phyloP scores from a whole-genome alignment of 2,329 filamentous ascomycete species.

The Neonectria sp. region DNA sequence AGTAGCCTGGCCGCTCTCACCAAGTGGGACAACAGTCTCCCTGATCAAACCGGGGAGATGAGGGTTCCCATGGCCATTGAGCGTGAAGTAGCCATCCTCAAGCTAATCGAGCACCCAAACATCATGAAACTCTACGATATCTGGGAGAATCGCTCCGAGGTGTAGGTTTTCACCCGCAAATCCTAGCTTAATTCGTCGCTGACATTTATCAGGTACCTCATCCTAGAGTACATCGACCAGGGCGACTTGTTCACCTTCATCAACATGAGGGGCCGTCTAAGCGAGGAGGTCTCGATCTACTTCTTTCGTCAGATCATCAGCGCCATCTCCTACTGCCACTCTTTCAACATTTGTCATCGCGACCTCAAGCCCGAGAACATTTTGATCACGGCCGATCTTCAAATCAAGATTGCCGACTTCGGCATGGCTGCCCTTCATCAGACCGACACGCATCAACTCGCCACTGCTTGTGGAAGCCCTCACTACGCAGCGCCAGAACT shows the following conservation, averaged over 20 bases:
- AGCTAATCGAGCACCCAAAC: constrained; percentile 94
- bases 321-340: constrained; percentile 92
- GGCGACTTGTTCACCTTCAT: constrained; percentile 91
- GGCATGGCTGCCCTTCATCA: constrained; percentile 96
- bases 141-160: constrained; percentile 96
- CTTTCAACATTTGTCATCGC: constrained; percentile 94
- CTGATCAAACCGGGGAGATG: constrained; percentile 71
- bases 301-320: constrained; percentile 96
- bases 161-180: constrained; percentile 72
- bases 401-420: constrained; percentile 96
- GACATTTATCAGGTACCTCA: constrained; percentile 80
- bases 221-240: constrained; percentile 89
- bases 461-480: constrained; percentile 94
- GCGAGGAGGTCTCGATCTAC: constrained; percentile 84
- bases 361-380: constrained; percentile 99
- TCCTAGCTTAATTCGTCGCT: constrained; percentile 6
- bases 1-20: constrained; percentile 89
- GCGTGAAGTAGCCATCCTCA: constrained; percentile 96
- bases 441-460: constrained; percentile 82
- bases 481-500: constrained; percentile 97
- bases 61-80: constrained; percentile 91
- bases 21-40: constrained; percentile 74
- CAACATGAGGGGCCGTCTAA: constrained; percentile 78
- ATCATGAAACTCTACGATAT: constrained; percentile 96
- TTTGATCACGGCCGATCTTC: constrained; percentile 80